These are phyloP conservation scores for Apophysomyces ossiformis DNA, from an alignment of 371 early-diverging fungal genomes.

Conservation along the genomic window DNA sequence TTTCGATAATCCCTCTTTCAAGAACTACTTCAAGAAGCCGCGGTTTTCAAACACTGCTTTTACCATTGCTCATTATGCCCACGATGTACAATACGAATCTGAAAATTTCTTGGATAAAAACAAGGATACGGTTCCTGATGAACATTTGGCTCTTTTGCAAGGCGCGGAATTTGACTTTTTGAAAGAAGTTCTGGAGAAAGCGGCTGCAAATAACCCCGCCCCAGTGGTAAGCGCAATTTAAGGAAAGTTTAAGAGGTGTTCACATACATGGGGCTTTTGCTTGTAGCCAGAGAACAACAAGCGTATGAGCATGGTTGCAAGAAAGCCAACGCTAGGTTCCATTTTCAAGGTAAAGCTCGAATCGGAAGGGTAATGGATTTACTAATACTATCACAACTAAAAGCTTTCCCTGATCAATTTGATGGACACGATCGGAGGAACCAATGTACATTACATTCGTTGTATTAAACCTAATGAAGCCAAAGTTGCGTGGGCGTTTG, in stretches of 20 bases:
- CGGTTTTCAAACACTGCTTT: slow-evolving; percentile 85
- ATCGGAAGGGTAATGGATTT: not conserved
- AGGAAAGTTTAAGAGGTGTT: not conserved
- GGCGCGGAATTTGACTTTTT: slow-evolving; percentile 75
- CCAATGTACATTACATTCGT: slow-evolving; percentile 96
- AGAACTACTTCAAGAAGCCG: slow-evolving; percentile 88
- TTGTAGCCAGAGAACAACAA: slow-evolving; percentile 39
- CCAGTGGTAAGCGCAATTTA: slow-evolving; percentile 25
- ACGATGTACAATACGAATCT: slow-evolving; percentile 86
- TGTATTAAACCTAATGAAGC: slow-evolving; percentile 97
- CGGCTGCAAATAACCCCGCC: slow-evolving; percentile 50
- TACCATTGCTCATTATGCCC: slow-evolving; percentile 90
- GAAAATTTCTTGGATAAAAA: slow-evolving; percentile 99
- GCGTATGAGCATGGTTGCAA: slow-evolving; percentile 56
- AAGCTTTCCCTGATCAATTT: slow-evolving; percentile 80
- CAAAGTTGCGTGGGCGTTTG: slow-evolving; percentile 88
- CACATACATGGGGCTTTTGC: not conserved
- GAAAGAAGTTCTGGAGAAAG: slow-evolving; percentile 70
- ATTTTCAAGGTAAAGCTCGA: slow-evolving; percentile 56
- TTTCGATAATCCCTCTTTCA: slow-evolving; percentile 69
- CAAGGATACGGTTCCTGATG: slow-evolving; percentile 96
- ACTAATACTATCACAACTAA: not conserved
- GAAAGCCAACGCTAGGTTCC: slow-evolving; percentile 88
- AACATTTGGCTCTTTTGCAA: slow-evolving; percentile 78
- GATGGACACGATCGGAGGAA: slow-evolving; percentile 92